These are phyloP conservation scores for Zea mays DNA, from an alignment of 176 grass and related monocot species.

Conservation along the genomic window DNA sequence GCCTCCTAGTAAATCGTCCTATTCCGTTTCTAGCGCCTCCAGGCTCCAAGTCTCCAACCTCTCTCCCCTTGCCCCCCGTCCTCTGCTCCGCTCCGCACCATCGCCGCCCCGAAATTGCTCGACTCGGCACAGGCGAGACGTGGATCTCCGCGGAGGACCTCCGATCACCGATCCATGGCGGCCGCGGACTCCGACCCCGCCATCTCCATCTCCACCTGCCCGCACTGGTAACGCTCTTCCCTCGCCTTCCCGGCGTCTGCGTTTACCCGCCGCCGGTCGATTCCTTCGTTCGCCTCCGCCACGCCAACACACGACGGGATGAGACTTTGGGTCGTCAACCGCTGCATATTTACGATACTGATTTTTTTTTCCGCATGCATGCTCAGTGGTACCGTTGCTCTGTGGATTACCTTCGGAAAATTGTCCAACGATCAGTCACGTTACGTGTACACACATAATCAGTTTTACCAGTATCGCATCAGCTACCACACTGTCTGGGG, in stretches of 20 bases:
- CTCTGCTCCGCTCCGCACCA: not conserved
- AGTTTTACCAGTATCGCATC: not conserved
- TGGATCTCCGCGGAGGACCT: conserved; percentile 29
- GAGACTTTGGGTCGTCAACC: not conserved
- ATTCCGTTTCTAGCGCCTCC: too few species aligned
- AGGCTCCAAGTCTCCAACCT: too few species aligned
- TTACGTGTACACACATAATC: not conserved
- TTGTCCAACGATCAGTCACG: not conserved
- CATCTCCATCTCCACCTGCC: conserved; percentile 48
- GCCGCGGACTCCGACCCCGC: conserved; percentile 26
- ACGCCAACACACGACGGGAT: not conserved
- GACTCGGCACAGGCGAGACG: conserved; percentile 1
- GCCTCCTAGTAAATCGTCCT: too few species aligned
- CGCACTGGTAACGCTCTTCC: conserved; percentile 41
- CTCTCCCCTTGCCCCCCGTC: too few species aligned
- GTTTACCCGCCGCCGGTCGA: not conserved
- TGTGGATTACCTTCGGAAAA: conserved; percentile 3
- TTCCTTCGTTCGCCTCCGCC: not conserved
- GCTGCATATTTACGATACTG: not conserved
- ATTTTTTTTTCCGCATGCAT: not conserved
- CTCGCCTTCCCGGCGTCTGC: not conserved
- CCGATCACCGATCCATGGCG: conserved; percentile 15
- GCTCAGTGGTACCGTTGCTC: not conserved
- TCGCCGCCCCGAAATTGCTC: not conserved
- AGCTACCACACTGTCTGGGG: not conserved